These are phyloP conservation scores for Grosmannia huntii DNA, from an alignment of 2,329 filamentous ascomycete species.

Conservation along the genomic window DNA sequence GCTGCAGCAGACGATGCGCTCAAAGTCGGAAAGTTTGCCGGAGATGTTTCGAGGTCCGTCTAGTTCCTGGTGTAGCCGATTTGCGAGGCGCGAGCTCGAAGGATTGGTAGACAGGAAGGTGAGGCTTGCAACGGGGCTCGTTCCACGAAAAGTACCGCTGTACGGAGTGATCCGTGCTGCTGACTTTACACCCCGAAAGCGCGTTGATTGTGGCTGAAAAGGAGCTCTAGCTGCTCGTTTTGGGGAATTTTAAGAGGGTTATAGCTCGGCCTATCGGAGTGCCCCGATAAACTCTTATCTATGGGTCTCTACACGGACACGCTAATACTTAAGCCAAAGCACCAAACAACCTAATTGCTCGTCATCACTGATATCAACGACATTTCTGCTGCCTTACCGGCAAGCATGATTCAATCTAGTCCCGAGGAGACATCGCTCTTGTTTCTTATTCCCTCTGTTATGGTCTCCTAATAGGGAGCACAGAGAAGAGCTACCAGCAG, in stretches of 20 bases:
- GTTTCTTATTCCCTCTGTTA: not conserved
- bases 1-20: not conserved
- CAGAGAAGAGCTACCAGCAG: not conserved
- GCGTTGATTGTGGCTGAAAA: not conserved
- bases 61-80: not conserved
- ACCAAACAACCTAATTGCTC: not conserved
- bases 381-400: not conserved
- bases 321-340: not conserved
- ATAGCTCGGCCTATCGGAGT: not conserved
- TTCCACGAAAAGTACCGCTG: not conserved
- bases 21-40: not conserved
- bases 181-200: not conserved
- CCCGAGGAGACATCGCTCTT: not conserved
- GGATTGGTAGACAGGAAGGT: not conserved
- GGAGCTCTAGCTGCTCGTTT: not conserved
- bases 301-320: not conserved
- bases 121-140: not conserved
- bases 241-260: not conserved
- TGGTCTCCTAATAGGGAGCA: not conserved
- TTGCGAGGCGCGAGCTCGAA: not conserved
- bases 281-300: not conserved
- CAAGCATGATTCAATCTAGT: not conserved
- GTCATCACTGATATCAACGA: not conserved
- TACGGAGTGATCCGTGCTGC: not conserved
- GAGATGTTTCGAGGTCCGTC: not conserved